phyloP scores from a whole-genome alignment of 2,329 filamentous ascomycete species.

The Ophiostoma himal-ulmi region DNA sequence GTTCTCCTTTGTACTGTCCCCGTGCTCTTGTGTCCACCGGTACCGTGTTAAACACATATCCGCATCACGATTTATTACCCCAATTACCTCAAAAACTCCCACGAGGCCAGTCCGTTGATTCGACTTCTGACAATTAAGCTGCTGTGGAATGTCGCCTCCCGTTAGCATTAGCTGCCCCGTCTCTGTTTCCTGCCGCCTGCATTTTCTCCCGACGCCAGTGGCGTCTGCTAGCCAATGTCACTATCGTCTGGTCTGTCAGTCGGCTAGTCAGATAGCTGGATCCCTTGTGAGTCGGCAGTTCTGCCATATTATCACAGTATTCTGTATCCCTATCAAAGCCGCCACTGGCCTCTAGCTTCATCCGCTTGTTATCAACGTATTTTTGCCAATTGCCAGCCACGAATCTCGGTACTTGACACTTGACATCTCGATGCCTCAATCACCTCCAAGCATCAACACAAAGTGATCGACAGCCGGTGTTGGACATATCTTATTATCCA shows the following conservation, averaged over 20 bases:
- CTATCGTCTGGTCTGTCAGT: neutral
- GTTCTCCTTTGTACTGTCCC: neutral
- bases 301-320: neutral
- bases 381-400: neutral
- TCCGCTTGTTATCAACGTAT: neutral
- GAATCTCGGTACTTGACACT: neutral
- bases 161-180: neutral
- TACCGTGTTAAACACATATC: neutral
- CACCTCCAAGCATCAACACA: neutral
- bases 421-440: neutral
- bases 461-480: neutral
- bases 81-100: neutral
- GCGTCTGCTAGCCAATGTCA: neutral
- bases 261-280: neutral
- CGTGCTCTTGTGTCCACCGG: neutral
- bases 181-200: neutral
- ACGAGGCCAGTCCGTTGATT: neutral
- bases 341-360: neutral
- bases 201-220: neutral
- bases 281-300: neutral
- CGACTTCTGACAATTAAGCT: neutral
- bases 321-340: neutral
- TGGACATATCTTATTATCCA: neutral
- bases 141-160: neutral
- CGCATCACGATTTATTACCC: neutral